Evolutionary conservation across 371 early-diverging fungal species (phyloP).

Genomic region (Apophysomyces ossiformis): DNA sequence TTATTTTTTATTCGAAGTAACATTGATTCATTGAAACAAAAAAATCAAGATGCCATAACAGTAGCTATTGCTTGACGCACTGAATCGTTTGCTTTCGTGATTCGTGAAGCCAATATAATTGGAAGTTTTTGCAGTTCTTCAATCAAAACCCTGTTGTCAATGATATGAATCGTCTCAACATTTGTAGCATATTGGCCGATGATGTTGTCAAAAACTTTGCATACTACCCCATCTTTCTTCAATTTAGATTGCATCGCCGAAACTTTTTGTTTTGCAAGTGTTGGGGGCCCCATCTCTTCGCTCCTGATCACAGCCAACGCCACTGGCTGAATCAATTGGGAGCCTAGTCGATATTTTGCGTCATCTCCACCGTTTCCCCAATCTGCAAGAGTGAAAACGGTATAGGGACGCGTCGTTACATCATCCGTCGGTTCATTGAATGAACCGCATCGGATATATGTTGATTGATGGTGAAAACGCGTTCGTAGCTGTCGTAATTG

Average conservation of each 20-base stretch:
- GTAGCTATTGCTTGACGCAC: constrained; percentile 16
- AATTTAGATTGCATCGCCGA: constrained; percentile 9
- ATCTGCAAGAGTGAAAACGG: constrained; percentile 16
- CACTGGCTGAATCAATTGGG: constrained; percentile 4
- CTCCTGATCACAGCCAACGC: constrained; percentile 4
- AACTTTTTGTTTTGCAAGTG: constrained; percentile 7
- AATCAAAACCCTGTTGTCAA: constrained; percentile 10
- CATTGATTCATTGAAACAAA: constrained; percentile 12
- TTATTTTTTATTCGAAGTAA: not conserved
- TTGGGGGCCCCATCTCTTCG: not conserved
- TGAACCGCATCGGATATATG: too few species aligned
- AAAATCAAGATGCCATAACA: constrained; percentile 16
- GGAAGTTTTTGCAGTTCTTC: constrained; percentile 9
- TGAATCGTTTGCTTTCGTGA: constrained; percentile 14
- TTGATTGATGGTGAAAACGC: too few species aligned
- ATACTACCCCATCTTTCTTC: constrained; percentile 9
- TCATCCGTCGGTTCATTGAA: not conserved
- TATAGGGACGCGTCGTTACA: constrained; percentile 5
- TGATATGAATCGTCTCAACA: constrained; percentile 7
- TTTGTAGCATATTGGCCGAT: constrained; percentile 4
- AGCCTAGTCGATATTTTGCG: constrained; percentile 11
- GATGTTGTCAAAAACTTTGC: constrained; percentile 9
- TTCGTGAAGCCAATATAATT: constrained; percentile 5
- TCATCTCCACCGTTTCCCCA: constrained; percentile 16
- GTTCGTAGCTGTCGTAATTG: too few species aligned